Evolutionary conservation across 192 early-diverging fungal species (phyloP).

Genomic region (Backusella psychrophila): DNA sequence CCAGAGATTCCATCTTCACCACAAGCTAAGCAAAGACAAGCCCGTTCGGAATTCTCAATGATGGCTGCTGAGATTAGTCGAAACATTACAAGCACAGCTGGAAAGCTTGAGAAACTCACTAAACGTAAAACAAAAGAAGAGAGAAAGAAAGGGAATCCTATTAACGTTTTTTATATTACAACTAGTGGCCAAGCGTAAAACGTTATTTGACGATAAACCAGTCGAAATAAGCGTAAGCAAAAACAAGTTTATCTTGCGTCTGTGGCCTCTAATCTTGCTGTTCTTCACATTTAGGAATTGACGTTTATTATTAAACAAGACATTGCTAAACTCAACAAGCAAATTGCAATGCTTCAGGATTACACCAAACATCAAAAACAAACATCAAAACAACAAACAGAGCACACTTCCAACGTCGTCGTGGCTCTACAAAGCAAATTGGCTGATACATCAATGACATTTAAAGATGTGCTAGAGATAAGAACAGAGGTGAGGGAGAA

Average conservation of each 20-base stretch:
- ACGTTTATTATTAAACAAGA: slow-evolving; percentile 95
- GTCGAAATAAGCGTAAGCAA: slow-evolving; percentile 82
- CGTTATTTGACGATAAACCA: slow-evolving; percentile 96
- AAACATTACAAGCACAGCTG: slow-evolving; percentile 83
- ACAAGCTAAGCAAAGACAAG: slow-evolving; percentile 21
- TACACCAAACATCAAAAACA: slow-evolving; percentile 54
- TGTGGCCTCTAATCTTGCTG: not conserved
- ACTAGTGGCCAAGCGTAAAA: slow-evolving; percentile 88
- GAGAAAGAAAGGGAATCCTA: not conserved
- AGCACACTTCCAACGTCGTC: slow-evolving; percentile 93
- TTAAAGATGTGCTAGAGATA: slow-evolving; percentile 96
- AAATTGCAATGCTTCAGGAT: slow-evolving; percentile 85
- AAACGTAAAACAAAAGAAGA: slow-evolving; percentile 43
- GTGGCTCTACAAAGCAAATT: slow-evolving; percentile 88
- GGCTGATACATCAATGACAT: slow-evolving; percentile 83
- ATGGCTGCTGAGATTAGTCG: slow-evolving; percentile 82
- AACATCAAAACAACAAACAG: slow-evolving; percentile 67
- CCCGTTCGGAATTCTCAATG: slow-evolving; percentile 72
- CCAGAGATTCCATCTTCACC: slow-evolving; percentile 18
- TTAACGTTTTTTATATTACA: not conserved
- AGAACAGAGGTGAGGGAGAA: slow-evolving; percentile 61
- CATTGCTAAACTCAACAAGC: slow-evolving; percentile 90
- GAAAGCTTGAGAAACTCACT: slow-evolving; percentile 84
- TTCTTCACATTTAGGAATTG: slow-evolving; percentile 63
- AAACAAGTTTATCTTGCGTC: not conserved